These are phyloP conservation scores for Mycena citricolor DNA, from an alignment of 1,284 basidiomycete genomes.

Conservation along the genomic window DNA sequence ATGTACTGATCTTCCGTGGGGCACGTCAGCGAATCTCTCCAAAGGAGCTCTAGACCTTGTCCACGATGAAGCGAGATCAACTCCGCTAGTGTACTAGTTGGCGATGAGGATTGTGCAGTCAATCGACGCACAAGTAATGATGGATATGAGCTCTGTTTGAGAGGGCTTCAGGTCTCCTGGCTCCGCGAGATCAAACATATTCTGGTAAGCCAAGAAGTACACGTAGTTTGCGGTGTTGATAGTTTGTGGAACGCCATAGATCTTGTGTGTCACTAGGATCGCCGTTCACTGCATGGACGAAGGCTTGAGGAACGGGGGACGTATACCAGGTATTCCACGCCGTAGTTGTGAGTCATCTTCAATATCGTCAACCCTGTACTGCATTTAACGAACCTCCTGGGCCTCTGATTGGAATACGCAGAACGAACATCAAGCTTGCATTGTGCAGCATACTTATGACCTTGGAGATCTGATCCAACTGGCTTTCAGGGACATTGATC, in stretches of 20 bases:
- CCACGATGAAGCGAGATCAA: conserved; percentile 91
- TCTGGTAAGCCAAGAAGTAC: conserved; percentile 87
- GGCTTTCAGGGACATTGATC: conserved; percentile 78
- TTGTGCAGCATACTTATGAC: conserved; percentile 95
- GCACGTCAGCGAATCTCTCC: conserved; percentile 90
- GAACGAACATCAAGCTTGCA: conserved; percentile 80
- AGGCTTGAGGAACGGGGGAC: not conserved
- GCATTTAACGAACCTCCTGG: not conserved
- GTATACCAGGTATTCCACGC: conserved; percentile 77
- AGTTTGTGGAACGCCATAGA: conserved; percentile 95
- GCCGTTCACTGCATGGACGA: not conserved
- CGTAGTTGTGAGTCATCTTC: conserved; percentile 94
- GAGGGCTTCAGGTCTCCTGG: conserved; percentile 29
- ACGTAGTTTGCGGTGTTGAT: conserved; percentile 98
- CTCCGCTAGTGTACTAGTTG: conserved; percentile 55
- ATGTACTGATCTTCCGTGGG: conserved; percentile 96
- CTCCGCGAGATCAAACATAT: conserved; percentile 32
- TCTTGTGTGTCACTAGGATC: conserved; percentile 80
- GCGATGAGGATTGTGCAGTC: not conserved
- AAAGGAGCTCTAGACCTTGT: conserved; percentile 93
- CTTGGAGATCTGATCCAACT: conserved; percentile 72
- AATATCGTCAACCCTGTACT: conserved; percentile 88
- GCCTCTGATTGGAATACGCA: conserved; percentile 15
- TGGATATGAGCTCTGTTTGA: conserved; percentile 52
- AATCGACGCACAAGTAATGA: conserved; percentile 59